Evolutionary conservation across 1,139 yeast genomes (phyloP).

Genomic region (Starmera stellimalicola): DNA sequence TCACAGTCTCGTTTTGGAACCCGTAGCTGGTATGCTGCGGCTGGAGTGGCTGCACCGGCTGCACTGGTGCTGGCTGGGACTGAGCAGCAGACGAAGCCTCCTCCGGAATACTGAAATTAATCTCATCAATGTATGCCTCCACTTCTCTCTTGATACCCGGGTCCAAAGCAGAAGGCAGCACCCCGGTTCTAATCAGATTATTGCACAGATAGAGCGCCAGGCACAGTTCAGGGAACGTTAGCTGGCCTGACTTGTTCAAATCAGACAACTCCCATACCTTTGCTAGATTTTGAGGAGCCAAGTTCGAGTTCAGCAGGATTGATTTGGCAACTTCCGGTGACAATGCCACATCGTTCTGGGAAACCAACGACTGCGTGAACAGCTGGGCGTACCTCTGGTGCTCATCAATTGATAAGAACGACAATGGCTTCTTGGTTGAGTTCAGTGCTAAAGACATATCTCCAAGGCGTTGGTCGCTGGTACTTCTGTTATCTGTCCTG

Average conservation of each 20-base stretch:
- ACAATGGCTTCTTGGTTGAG: neutral
- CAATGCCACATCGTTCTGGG: constrained; percentile 62
- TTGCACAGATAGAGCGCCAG: constrained; percentile 85
- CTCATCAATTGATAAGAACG: neutral
- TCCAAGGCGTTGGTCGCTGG: too few species aligned
- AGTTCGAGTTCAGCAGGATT: constrained; percentile 71
- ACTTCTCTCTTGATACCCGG: constrained; percentile 76
- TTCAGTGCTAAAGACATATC: too few species aligned
- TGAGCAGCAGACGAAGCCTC: constrained; percentile 29
- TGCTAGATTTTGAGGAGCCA: constrained; percentile 67
- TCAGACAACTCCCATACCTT: constrained; percentile 89
- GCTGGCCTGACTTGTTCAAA: constrained; percentile 74
- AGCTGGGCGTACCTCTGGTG: neutral
- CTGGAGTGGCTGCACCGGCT: constrained; percentile 2
- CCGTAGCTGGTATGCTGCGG: too few species aligned
- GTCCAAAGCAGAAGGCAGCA: constrained; percentile 66
- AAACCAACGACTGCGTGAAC: neutral
- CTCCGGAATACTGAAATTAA: constrained; percentile 71
- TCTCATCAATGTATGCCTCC: constrained; percentile 80
- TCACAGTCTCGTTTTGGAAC: too few species aligned
- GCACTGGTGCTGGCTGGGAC: constrained; percentile 6
- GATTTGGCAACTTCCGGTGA: constrained; percentile 72
- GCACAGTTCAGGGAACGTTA: constrained; percentile 91
- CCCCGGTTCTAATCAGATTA: constrained; percentile 65
- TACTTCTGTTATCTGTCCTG: too few species aligned